phyloP scores from a whole-genome alignment of 192 early-diverging fungal species.

The Lobulomyces angularis region DNA sequence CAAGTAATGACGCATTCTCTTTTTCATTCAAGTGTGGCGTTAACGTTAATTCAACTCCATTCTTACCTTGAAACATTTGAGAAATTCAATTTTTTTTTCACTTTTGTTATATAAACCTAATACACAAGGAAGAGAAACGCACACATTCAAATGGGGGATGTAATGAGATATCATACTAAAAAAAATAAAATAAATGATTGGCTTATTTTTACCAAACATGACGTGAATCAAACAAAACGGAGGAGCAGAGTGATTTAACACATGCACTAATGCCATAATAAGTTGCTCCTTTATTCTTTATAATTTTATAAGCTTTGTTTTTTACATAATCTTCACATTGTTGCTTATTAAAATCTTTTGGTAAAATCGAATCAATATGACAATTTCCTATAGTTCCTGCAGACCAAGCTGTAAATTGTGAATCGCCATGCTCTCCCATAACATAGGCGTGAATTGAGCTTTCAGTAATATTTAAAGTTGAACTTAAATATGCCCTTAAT shows the following conservation, averaged over 20 bases:
- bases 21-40: slow-evolving; percentile 48
- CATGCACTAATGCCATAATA: slow-evolving; percentile 78
- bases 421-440: slow-evolving; percentile 79
- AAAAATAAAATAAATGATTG: too few relatives aligned
- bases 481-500: slow-evolving; percentile 44
- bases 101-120: too few relatives aligned
- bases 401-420: slow-evolving; percentile 73
- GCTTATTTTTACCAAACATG: too few relatives aligned
- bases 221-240: slow-evolving; percentile 55
- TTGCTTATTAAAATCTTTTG: too few relatives aligned
- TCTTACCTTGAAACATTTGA: too few relatives aligned
- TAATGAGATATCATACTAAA: slow-evolving; percentile 61
- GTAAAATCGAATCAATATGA: slow-evolving; percentile 40
- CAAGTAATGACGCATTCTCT: slow-evolving; percentile 33
- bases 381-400: slow-evolving; percentile 57
- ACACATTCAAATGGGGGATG: slow-evolving; percentile 44
- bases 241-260: slow-evolving; percentile 51
- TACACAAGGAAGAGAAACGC: slow-evolving; percentile 65
- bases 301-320: slow-evolving; percentile 71
- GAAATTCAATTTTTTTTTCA: too few relatives aligned
- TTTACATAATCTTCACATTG: too few relatives aligned
- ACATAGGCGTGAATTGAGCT: slow-evolving; percentile 68
- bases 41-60: slow-evolving; percentile 60
- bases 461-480: slow-evolving; percentile 45
- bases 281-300: slow-evolving; percentile 73